A percentile compares a stretch with the other conserved stretches of the same genome.
phyloP scores from a whole-genome alignment of 441 rosid species.

The Erodium moschatum region DNA sequence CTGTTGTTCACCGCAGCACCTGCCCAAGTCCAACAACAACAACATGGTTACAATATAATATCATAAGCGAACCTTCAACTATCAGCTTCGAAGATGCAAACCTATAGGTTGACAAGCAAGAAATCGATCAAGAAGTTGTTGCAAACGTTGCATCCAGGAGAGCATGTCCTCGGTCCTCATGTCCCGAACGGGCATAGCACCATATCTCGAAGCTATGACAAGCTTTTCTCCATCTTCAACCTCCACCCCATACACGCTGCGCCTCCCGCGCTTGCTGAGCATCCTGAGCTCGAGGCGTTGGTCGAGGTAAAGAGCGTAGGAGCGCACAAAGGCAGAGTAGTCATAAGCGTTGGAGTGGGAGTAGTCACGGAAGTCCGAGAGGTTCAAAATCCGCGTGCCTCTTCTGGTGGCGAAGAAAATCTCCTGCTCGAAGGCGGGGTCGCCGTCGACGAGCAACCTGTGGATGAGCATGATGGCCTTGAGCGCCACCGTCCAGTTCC shows the following conservation, averaged over 20 bases:
- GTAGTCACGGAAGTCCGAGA: conserved; percentile 67
- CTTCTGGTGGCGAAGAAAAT: conserved; percentile 75
- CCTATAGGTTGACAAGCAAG: conserved; percentile 60
- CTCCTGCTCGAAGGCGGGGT: conserved; percentile 71
- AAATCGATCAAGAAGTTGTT: conserved; percentile 70
- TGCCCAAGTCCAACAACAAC: conserved; percentile 27
- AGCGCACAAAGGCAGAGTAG: conserved; percentile 69
- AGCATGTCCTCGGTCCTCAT: conserved; percentile 34
- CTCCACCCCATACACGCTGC: conserved; percentile 25
- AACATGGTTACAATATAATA: too few species aligned
- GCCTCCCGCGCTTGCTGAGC: conserved; percentile 50
- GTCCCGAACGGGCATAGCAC: too few species aligned
- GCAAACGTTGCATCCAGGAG: conserved; percentile 55
- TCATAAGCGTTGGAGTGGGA: conserved; percentile 63
- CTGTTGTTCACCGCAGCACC: conserved; percentile 59
- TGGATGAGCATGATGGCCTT: conserved; percentile 66
- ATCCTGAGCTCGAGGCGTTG: conserved; percentile 67
- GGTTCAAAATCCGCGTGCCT: conserved; percentile 70
- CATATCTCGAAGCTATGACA: too few species aligned
- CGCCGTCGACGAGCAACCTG: conserved; percentile 57
- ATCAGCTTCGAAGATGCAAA: too few species aligned
- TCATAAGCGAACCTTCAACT: too few species aligned
- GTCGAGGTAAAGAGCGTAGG: conserved; percentile 67
- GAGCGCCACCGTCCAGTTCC: conserved; percentile 80
- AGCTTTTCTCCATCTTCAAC: too few species aligned